Evolutionary conservation across 768 basidiomycete species (phyloP), one percentile per base, ranked within the genome.

Genomic region (Hemileccinum impolitum): DNA sequence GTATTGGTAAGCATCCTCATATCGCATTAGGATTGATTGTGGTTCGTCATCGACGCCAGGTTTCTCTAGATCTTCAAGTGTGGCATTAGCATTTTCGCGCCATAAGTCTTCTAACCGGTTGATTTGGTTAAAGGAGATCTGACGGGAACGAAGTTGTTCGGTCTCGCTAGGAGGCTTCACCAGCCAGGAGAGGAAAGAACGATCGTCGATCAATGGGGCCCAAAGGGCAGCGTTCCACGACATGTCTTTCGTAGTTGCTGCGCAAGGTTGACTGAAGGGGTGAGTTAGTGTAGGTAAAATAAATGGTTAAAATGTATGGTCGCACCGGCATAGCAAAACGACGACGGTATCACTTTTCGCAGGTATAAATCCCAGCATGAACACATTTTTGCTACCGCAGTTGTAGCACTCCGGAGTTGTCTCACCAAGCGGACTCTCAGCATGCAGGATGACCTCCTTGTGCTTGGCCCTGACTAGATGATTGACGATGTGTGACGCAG

Each of bases 281-380:
- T 7, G 6, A 15, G 32, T 34, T 26, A 46, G 51, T 52, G 46
- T n/a, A 25, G 37, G 39, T 9, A 3, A 31, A 11, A 46, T 7
- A 31, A 11, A 46, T 7, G 9, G 15, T 23, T 37, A 37, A 26
- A 39, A 10, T 12, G 21, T 8, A 39, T 12, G 2, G 9, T 44
- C 88, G 53, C 61, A 94, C 94, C 95, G 87, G 66, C 94, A 99
- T 15, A 99, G 78, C 15, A 99, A 76, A 30, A 99, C 95, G 31
- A 99, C 96, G 34, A 99, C 96, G 5, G 96, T 98, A 63, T 99
- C 96, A 63, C 90, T 92, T 74, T 99, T 99, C 17, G 96, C 96
- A 3, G 96, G 96, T 60, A 99, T 99, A 62, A 99, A 99, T 4
- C 96, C 96, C 15, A 99, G 81, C 90, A 97, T 94, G 64, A 99